phyloP scores from a whole-genome alignment of 202 grass and related monocot genomes.

The Setaria viridis region DNA sequence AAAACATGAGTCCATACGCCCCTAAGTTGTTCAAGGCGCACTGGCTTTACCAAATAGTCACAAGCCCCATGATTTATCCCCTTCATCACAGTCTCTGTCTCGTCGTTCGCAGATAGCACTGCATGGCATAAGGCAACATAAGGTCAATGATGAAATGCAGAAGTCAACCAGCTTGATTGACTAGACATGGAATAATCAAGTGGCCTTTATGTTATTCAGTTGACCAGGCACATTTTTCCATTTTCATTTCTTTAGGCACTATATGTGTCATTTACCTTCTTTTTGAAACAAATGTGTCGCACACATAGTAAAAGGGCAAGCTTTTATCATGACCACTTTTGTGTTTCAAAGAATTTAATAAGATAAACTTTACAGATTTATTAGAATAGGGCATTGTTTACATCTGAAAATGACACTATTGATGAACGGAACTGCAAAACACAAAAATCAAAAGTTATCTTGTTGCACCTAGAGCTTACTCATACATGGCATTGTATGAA shows the following conservation, averaged over 20 bases:
- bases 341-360: background rate
- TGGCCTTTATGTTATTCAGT: background rate
- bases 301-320: no score
- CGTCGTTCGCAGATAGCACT: conserved; percentile 65
- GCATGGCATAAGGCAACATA: background rate
- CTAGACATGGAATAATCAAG: background rate
- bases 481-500: background rate
- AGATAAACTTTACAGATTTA: background rate
- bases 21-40: conserved; percentile 49
- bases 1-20: conserved; percentile 72
- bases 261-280: background rate
- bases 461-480: background rate
- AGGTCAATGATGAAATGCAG: background rate
- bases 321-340: background rate
- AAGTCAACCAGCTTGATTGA: conserved; percentile 5
- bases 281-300: background rate
- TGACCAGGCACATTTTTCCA: background rate
- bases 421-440: background rate
- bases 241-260: background rate
- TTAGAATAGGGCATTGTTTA: background rate
- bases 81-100: conserved; percentile 52
- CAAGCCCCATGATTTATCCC: conserved; percentile 65
- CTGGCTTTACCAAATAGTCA: conserved; percentile 72
- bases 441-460: background rate
- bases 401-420: background rate